Evolutionary conservation across 345 rosid genomes (phyloP).

Genomic region (Eutrema japonicum): DNA sequence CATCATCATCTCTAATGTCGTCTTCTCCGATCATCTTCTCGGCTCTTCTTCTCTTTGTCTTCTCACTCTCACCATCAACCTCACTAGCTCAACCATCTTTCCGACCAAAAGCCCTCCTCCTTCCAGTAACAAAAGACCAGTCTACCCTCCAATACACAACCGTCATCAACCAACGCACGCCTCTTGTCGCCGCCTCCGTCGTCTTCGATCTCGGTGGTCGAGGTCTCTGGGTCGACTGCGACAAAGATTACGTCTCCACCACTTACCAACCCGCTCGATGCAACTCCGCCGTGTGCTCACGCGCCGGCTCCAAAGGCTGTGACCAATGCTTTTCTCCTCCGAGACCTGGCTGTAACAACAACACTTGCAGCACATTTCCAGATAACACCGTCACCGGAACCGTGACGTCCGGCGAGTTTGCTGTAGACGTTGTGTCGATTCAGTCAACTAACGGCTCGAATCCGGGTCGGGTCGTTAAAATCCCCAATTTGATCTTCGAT

Average conservation of each 20-base stretch:
- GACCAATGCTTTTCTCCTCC: conserved; percentile 53
- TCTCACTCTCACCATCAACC: conserved; percentile 30
- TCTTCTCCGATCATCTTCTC: conserved; percentile 13
- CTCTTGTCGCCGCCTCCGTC: conserved; percentile 50
- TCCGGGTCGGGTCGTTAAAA: conserved; percentile 54
- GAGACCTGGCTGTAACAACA: conserved; percentile 72
- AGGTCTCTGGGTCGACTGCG: conserved; percentile 67
- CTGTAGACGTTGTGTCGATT: conserved; percentile 58
- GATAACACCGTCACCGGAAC: conserved; percentile 53
- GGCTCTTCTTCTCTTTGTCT: background rate
- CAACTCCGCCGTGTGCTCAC: conserved; percentile 61
- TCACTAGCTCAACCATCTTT: conserved; percentile 55
- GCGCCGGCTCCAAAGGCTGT: conserved; percentile 55
- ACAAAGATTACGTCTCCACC: conserved; percentile 59
- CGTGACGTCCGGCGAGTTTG: conserved; percentile 59
- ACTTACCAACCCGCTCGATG: conserved; percentile 59
- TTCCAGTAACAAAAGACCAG: conserved; percentile 65
- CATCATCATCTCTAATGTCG: conserved; percentile 29
- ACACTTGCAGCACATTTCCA: conserved; percentile 58
- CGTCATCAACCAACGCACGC: conserved; percentile 60
- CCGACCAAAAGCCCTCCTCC: conserved; percentile 66
- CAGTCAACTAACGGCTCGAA: conserved; percentile 70
- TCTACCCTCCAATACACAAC: conserved; percentile 68
- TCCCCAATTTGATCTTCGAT: conserved; percentile 47
- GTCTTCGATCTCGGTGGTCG: conserved; percentile 77